Conservation (phyloP, 257 asterid species). For the Jasminum sambac region DNA sequence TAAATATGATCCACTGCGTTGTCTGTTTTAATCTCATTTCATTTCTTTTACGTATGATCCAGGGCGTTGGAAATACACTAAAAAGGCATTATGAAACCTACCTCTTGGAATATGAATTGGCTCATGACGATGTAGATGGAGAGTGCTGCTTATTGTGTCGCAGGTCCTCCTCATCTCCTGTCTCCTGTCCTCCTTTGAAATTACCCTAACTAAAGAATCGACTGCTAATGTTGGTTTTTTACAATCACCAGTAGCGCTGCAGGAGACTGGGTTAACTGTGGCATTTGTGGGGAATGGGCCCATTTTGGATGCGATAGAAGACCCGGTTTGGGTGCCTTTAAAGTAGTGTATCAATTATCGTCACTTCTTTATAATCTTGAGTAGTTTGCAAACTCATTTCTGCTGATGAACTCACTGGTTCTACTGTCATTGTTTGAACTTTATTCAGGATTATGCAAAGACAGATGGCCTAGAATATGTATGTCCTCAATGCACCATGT, state of each 20-base stretch:
- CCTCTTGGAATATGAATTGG: conserved; percentile 94
- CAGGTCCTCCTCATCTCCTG: conserved; percentile 48
- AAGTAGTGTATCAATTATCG: conserved; percentile 52
- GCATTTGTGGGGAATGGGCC: conserved; percentile 99
- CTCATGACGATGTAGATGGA: conserved; percentile 98
- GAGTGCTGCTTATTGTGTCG: conserved; percentile 97
- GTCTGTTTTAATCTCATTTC: neutral
- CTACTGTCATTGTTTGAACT: conserved; percentile 1
- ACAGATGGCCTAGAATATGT: conserved; percentile 98
- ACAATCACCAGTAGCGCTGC: conserved; percentile 87
- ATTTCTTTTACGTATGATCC: conserved; percentile 23
- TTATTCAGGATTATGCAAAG: conserved; percentile 90
- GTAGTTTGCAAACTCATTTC: neutral
- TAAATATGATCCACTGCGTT: neutral
- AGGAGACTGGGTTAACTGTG: conserved; percentile 99
- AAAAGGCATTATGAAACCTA: conserved; percentile 97
- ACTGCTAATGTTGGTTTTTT: conserved; percentile 36
- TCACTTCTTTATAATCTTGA: conserved; percentile 11
- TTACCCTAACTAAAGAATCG: neutral
- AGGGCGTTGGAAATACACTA: conserved; percentile 99
- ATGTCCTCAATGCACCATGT: conserved; percentile 94
- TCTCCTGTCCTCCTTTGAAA: neutral
- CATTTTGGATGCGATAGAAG: conserved; percentile 97
- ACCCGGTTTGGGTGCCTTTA: conserved; percentile 97
- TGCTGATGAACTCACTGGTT: neutral